Percentiles rank a stretch among this genome's conserved stretches.
Evolutionary conservation across 2,329 filamentous ascomycete species (phyloP).

Genomic region (Botrytis fragariae): DNA sequence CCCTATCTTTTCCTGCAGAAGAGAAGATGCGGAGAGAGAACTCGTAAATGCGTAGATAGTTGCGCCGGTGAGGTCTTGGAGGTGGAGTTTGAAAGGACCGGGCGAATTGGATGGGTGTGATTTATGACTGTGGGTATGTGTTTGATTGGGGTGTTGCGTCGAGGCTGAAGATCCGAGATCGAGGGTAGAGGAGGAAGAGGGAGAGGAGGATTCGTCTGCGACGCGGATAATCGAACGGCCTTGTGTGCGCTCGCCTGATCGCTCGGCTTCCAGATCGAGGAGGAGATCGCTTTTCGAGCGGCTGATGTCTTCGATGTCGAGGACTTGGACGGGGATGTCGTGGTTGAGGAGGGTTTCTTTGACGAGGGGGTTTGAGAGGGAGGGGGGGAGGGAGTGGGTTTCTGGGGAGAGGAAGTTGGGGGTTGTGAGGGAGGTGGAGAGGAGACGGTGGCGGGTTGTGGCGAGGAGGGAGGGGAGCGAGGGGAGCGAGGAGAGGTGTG

Average conservation of each 20-base stretch:
- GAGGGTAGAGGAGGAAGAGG: background rate
- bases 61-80: conserved; percentile 75
- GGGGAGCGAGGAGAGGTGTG: conserved; percentile 2
- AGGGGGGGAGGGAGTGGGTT: conserved; percentile 54
- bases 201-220: conserved; percentile 44
- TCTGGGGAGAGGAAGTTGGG: conserved; percentile 50
- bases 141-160: background rate
- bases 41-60: conserved; percentile 74
- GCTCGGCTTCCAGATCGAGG: conserved; percentile 72
- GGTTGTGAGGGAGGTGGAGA: conserved; percentile 72
- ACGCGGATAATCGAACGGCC: conserved; percentile 82
- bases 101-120: conserved; percentile 20
- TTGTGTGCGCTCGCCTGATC: conserved; percentile 69
- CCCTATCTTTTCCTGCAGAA: conserved; percentile 63
- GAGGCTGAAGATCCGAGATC: conserved; percentile 14
- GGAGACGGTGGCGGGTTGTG: conserved; percentile 76
- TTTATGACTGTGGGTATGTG: conserved; percentile 27
- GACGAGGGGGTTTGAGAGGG: conserved; percentile 44
- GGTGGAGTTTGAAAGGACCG: conserved; percentile 71
- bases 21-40: conserved; percentile 29
- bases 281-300: conserved; percentile 82
- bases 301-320: conserved; percentile 82
- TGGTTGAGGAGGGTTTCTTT: conserved; percentile 56
- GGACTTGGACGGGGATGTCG: conserved; percentile 73
- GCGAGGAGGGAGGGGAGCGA: conserved; percentile 55